Base-by-base conservation (phyloP, 2,329 filamentous ascomycete species). In the Fusarium brachygibbosum region DNA sequence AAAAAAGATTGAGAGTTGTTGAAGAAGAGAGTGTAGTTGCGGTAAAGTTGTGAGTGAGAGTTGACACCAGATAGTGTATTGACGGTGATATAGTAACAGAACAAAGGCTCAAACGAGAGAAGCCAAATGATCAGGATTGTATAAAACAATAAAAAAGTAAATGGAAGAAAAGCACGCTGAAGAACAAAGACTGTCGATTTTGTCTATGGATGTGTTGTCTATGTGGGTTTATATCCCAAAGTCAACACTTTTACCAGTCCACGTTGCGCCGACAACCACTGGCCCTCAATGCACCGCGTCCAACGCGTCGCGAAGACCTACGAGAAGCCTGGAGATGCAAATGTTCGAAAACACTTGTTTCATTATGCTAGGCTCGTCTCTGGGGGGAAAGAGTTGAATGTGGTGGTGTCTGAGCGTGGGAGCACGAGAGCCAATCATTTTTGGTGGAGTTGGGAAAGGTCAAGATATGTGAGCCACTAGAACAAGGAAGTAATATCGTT, bases 41-140 rank as follows among this genome's bases (percentile, higher is more conserved):
- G 37, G 32, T 37, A 34, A 34, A 40, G 31, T 37, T 37, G 16
- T 40, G 31, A 58, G 56, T 46, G 61, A 59, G 38, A 62, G 58
- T 63, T 54, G 53, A 42, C 31, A 46, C 55, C 45, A 29, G 31
- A 37, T 38, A 41, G 60, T 63, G 38, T 13, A 16, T 41, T 48
- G 41, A 53, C 31, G 29, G 17, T 34, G 5, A 7, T 46, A 29
- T 25, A 17, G 40, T 59, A 45, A 28, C 37, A 50, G 32, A 45
- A 21, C 19, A 52, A 40, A 44, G 63, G 61, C 68, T 74, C 63
- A 69, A 75, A 75, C 64, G 72, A 75, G 63, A 67, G 69, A 70
- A 71, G 68, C 62, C 65, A 55, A 66, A 37, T 28, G 31, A 14
- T 60, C 9, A 44, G 46, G 4, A 38, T 3, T 49, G 32, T 46